Conservation (phyloP, 805 yeast species). For the Wickerhamomyces strasburgensis region DNA sequence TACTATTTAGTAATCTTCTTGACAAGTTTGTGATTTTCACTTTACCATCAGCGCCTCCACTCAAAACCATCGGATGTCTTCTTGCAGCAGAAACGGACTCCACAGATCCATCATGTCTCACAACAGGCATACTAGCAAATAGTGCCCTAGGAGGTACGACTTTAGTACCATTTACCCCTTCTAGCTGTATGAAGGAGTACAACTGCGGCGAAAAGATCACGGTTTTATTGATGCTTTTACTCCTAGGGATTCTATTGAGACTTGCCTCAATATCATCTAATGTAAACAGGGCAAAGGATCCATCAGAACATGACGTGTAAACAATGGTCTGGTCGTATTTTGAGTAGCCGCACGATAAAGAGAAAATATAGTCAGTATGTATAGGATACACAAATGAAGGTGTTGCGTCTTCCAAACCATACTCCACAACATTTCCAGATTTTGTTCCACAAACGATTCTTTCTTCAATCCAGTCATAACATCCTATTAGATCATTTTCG, state of each 20-base stretch:
- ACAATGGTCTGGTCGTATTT: constrained; percentile 30
- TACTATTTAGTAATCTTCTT: constrained; percentile 32
- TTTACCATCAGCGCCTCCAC: constrained; percentile 48
- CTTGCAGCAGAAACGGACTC: constrained; percentile 36
- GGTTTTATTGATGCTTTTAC: constrained; percentile 28
- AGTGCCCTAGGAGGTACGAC: constrained; percentile 33
- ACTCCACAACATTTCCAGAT: constrained; percentile 59
- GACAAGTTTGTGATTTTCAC: constrained; percentile 37
- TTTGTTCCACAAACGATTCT: constrained; percentile 51
- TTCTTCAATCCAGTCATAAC: constrained; percentile 41
- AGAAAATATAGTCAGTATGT: constrained; percentile 33
- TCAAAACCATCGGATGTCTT: constrained; percentile 41
- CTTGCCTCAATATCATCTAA: constrained; percentile 28
- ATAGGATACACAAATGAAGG: constrained; percentile 37
- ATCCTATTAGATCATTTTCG: constrained; percentile 33
- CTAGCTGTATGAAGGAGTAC: constrained; percentile 35
- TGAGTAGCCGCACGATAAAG: constrained; percentile 32
- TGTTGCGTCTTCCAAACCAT: constrained; percentile 19
- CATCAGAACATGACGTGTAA: constrained; percentile 38
- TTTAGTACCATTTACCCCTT: constrained; percentile 35
- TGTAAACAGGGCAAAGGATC: constrained; percentile 33
- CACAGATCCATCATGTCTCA: constrained; percentile 37
- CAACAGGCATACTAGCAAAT: constrained; percentile 29
- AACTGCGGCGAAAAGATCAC: constrained; percentile 29
- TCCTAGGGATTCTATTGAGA: constrained; percentile 26